phyloP scores from a whole-genome alignment of 2,329 filamentous ascomycete genomes.

The Stromatinia cepivora region DNA sequence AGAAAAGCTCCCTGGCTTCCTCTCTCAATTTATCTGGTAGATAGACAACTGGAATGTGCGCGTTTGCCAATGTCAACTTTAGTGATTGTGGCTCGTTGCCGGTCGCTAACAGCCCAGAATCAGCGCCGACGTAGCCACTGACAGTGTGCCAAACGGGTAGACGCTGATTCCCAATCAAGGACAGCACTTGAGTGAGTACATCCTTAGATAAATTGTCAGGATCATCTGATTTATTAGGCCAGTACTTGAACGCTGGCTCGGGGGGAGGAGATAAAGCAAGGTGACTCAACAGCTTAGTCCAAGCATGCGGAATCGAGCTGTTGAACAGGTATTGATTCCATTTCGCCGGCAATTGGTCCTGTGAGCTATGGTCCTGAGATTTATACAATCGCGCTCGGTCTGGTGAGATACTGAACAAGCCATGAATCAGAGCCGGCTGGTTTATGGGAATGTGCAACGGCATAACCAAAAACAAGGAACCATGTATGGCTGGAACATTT shows the following conservation, averaged over 20 bases:
- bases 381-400: conserved; percentile 40
- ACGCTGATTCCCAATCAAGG: conserved; percentile 26
- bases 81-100: conserved; percentile 24
- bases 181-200: conserved; percentile 27
- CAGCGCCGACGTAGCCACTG: conserved; percentile 28
- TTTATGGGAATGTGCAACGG: conserved; percentile 39
- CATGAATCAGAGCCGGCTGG: conserved; percentile 43
- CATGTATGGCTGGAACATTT: conserved; percentile 21
- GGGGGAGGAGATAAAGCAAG: conserved; percentile 23
- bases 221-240: conserved; percentile 28
- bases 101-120: conserved; percentile 25
- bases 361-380: conserved; percentile 31
- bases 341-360: conserved; percentile 32
- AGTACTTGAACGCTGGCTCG: conserved; percentile 27
- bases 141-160: conserved; percentile 32
- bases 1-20: conserved; percentile 26
- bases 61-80: conserved; percentile 31
- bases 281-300: conserved; percentile 33
- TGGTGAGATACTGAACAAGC: conserved; percentile 41
- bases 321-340: conserved; percentile 41
- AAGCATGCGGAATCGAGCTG: conserved; percentile 34
- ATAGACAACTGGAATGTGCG: conserved; percentile 32
- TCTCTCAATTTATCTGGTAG: conserved; percentile 28
- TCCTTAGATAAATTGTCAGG: conserved; percentile 24
- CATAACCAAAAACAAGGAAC: conserved; percentile 41